A percentile compares a stretch with the other conserved stretches of the same genome.
Evolutionary conservation across 108 stramenopile genomes (phyloP).

Genomic region (Fistulifera solaris): DNA sequence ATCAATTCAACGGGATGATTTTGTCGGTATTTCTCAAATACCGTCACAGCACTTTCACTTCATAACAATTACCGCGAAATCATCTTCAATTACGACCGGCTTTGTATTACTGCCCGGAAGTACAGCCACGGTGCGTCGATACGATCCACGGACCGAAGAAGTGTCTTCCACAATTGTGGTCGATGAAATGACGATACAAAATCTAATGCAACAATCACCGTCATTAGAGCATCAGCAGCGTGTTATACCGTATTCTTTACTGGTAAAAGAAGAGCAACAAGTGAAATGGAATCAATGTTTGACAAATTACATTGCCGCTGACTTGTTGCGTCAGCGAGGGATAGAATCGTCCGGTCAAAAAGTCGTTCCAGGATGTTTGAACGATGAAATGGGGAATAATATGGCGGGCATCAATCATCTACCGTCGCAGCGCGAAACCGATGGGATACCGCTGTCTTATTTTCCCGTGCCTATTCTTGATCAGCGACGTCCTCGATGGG

Average conservation of each 20-base stretch:
- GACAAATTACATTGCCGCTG: not conserved
- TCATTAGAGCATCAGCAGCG: conserved; percentile 12
- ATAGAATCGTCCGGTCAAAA: not conserved
- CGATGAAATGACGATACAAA: conserved; percentile 30
- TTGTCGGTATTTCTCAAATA: conserved; percentile 29
- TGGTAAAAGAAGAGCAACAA: not conserved
- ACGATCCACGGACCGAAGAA: conserved; percentile 70
- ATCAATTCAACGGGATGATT: conserved; percentile 35
- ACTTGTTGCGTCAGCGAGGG: not conserved
- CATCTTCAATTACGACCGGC: too few relatives aligned
- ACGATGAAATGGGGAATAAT: not conserved
- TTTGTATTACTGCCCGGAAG: not conserved
- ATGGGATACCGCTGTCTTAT: conserved; percentile 47
- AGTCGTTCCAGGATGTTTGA: conserved; percentile 8
- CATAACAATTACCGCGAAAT: conserved; percentile 13
- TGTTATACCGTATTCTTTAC: conserved; percentile 29
- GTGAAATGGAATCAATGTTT: conserved; percentile 4
- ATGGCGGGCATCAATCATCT: too few relatives aligned
- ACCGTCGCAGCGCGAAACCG: conserved; percentile 6
- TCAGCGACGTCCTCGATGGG: conserved; percentile 2
- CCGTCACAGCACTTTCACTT: conserved; percentile 29
- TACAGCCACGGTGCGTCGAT: conserved; percentile 30
- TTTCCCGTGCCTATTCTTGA: conserved; percentile 65
- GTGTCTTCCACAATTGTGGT: conserved; percentile 46
- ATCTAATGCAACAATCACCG: conserved; percentile 27